Evolutionary conservation across 495 filamentous ascomycete species (phyloP).

Genomic region (Tuber brumale): DNA sequence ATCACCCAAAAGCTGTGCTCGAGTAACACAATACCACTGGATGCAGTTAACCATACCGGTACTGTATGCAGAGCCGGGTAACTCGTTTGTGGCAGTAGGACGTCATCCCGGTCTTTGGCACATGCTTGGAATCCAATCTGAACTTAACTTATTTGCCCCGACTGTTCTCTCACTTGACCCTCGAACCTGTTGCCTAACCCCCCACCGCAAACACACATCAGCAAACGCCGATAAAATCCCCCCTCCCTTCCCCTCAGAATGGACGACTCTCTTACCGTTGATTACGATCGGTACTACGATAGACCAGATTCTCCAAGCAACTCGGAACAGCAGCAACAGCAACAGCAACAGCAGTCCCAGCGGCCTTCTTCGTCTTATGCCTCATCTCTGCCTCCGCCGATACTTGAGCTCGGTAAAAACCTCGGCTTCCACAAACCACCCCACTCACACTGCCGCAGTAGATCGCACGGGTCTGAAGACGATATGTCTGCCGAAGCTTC

Average conservation of each 20-base stretch:
- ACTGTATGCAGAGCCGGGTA: neutral
- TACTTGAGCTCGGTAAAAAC: constrained; percentile 24
- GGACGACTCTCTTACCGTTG: constrained; percentile 33
- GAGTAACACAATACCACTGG: neutral
- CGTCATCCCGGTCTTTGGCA: neutral
- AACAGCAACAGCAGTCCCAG: neutral
- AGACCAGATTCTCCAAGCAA: constrained; percentile 20
- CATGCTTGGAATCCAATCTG: neutral
- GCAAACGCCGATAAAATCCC: constrained; percentile 9
- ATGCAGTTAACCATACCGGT: neutral
- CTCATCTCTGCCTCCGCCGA: constrained; percentile 6
- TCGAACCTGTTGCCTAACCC: constrained; percentile 16
- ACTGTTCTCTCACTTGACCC: neutral
- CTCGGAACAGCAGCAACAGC: constrained; percentile 12
- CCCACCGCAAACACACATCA: constrained; percentile 2
- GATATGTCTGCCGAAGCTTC: constrained; percentile 10
- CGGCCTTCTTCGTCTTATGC: neutral
- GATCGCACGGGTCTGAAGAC: constrained; percentile 13
- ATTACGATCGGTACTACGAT: constrained; percentile 24
- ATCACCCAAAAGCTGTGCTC: neutral
- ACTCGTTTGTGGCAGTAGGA: neutral
- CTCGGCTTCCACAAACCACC: constrained; percentile 17
- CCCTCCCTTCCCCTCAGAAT: constrained; percentile 9
- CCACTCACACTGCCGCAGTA: constrained; percentile 17
- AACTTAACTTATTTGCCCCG: neutral